Base-by-base conservation (phyloP, 2,329 filamentous ascomycete species). In the Didymella glomerata region DNA sequence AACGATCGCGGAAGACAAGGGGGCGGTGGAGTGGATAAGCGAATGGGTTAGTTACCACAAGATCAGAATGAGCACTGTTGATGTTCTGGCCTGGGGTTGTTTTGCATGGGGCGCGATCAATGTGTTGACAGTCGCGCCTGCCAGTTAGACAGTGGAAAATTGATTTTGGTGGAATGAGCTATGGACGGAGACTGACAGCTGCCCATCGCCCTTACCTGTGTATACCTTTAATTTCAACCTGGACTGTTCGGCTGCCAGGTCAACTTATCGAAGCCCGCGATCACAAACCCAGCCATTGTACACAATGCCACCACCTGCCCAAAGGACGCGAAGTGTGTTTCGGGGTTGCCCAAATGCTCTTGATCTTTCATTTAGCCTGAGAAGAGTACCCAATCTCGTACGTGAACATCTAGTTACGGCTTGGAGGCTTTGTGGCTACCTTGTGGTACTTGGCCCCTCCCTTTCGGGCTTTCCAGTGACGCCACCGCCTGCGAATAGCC, bases 11-110 rank as follows among this genome's bases (percentile, higher is more conserved):
- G 56, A 32, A 36, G 57, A 46, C 13, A 56, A 52, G 18, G 50
- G 38, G 38, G 65, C 63, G 44, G 58, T 48, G 18, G 52, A 41
- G 24, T 48, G 27, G 42, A 36, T 69, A 25, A 40, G 34, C 40
- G 63, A 71, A 45, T 73, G 68, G 70, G 58, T 65, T 24, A 55
- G 62, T 3, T 59, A 56, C 46, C 70, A 70, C 60, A 64, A 20
- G 48, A 18, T 67, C 0, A 47, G 70, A 57, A 67, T 69, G 66
- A 38, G 25, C 16, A 70, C 50, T 14, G 69, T 71, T 36, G 69
- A 73, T 65, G 9, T 66, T n/a, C 22, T 57, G 28, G 67, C 69
- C 58, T 71, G 61, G 68, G 58, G 47, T 22, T 57, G 58, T 48
- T 72, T 68, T 62, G 50, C 36, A 63, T 30, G 67, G 32, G 32